Evolutionary conservation across 2,329 filamentous ascomycete species (phyloP).

Genomic region (Orbilia brochopaga): DNA sequence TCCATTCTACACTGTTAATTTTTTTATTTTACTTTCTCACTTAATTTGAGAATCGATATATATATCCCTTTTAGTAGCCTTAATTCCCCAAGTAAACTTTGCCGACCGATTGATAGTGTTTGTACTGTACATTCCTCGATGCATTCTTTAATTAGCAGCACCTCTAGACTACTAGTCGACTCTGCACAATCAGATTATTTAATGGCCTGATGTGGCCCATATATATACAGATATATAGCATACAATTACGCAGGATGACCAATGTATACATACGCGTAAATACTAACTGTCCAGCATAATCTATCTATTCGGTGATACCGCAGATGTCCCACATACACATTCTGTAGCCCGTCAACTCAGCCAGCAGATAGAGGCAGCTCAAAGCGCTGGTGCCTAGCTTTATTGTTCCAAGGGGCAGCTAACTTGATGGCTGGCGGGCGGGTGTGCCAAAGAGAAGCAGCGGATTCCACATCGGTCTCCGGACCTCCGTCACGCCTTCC

Average conservation of each 20-base stretch:
- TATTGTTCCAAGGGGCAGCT: conserved; percentile 25
- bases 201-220: neutral
- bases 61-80: neutral
- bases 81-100: neutral
- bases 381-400: conserved; percentile 29
- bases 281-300: too few relatives aligned
- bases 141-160: neutral
- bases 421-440: neutral
- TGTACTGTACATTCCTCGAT: conserved; percentile 8
- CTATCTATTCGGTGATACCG: conserved; percentile 7
- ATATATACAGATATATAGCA: neutral
- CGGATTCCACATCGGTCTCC: conserved; percentile 1
- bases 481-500: conserved; percentile 23
- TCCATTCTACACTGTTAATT: conserved; percentile 19
- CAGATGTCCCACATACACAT: neutral
- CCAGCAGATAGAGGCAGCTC: neutral
- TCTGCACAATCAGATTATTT: conserved; percentile 1
- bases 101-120: neutral
- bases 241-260: neutral
- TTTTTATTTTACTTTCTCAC: conserved; percentile 12
- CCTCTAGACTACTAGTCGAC: neutral
- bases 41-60: neutral
- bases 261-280: too few relatives aligned
- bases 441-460: conserved; percentile 3
- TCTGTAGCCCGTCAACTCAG: too few relatives aligned